Evolutionary conservation across 176 grass and related monocot species (phyloP).

Genomic region (Tillandsia fasciculata): DNA sequence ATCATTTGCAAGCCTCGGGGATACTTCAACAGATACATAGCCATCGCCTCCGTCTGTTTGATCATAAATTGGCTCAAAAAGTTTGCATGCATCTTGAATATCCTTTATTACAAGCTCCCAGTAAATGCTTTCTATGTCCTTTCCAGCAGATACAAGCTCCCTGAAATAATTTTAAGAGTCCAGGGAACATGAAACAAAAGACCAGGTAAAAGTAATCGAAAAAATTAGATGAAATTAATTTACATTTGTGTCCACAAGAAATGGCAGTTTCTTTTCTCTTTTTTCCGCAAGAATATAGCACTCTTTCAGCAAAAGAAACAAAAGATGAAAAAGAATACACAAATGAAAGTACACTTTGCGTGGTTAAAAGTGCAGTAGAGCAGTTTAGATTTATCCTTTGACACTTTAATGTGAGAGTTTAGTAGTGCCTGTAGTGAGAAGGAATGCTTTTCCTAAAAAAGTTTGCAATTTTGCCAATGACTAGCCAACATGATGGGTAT

Average conservation of each 20-base stretch:
- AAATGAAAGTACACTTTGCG: no score
- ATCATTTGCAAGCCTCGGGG: constrained; percentile 90
- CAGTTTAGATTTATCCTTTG: no score
- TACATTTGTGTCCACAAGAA: not conserved
- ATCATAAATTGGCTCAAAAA: constrained; percentile 89
- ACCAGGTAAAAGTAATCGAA: not conserved
- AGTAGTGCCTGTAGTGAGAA: no score
- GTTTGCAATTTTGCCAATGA: no score
- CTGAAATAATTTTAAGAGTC: constrained; percentile 23
- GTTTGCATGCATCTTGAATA: constrained; percentile 87
- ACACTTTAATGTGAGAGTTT: no score
- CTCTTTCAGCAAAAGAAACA: no score
- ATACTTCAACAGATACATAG: constrained; percentile 95
- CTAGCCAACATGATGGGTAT: no score
- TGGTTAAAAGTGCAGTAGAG: no score
- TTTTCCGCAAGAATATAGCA: no score
- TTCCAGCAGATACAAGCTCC: constrained; percentile 62
- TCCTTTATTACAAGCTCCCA: constrained; percentile 99
- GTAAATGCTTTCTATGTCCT: constrained; percentile 67
- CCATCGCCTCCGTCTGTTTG: constrained; percentile 78
- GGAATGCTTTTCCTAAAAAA: no score
- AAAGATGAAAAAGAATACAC: no score
- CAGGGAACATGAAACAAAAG: not conserved
- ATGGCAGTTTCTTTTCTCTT: not conserved
- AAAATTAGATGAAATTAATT: not conserved